Evolutionary conservation across 257 asterid genomes (phyloP).

Genomic region (Solanum peruvianum): DNA sequence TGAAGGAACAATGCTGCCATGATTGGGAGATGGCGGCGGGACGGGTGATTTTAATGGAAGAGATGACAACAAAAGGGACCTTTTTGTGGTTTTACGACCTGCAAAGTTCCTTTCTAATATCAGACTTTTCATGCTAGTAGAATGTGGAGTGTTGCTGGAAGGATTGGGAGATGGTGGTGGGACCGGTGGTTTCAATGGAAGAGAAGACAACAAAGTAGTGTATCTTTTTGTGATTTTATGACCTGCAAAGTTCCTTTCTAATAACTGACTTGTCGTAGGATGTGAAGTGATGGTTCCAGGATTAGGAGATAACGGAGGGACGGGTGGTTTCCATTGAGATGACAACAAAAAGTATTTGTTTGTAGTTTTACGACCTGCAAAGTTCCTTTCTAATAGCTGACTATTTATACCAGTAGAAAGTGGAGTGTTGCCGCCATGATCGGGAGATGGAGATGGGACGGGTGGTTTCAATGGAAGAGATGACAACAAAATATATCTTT

Average conservation of each 20-base stretch:
- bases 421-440: constrained; percentile 1
- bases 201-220: constrained; percentile 6
- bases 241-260: neutral
- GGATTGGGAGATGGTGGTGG: constrained; percentile 20
- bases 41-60: constrained; percentile 1
- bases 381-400: neutral
- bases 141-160: neutral
- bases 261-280: neutral
- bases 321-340: constrained; percentile 9
- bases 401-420: neutral
- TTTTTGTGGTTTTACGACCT: neutral
- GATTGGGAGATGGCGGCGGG: constrained; percentile 24
- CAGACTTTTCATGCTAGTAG: neutral
- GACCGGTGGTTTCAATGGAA: constrained; percentile 4
- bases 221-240: neutral
- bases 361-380: neutral
- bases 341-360: neutral
- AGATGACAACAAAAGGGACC: constrained; percentile 7
- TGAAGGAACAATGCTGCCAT: constrained; percentile 3
- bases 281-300: neutral
- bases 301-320: constrained; percentile 25
- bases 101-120: neutral
- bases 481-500: neutral
- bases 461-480: constrained; percentile 22
- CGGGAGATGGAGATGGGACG: constrained; percentile 20